phyloP scores from a whole-genome alignment of 106 monocot species.

The Dendrobium huoshanense region DNA sequence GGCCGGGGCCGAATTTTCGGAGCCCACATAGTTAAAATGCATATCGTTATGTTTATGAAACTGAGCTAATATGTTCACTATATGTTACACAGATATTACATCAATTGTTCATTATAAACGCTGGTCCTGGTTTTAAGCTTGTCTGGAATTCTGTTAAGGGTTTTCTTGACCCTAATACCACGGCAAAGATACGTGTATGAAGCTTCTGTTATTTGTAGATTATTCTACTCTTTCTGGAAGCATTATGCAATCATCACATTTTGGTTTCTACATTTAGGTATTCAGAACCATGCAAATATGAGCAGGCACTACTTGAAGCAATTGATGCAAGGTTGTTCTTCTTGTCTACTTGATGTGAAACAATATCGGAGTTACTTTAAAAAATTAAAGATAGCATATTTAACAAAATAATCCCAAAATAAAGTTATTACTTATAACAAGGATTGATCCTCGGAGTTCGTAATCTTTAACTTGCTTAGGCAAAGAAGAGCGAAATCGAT shows the following conservation, averaged over 20 bases:
- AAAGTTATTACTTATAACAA: no score
- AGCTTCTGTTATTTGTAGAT: background rate
- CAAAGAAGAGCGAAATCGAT: no score
- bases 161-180: constrained; percentile 66
- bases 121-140: constrained; percentile 62
- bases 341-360: no score
- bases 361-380: no score
- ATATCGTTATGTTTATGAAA: background rate
- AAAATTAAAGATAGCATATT: no score
- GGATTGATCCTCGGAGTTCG: no score
- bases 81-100: constrained; percentile 43
- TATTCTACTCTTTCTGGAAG: background rate
- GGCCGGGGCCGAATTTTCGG: no score
- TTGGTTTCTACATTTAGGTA: constrained; percentile 21
- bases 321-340: constrained; percentile 38
- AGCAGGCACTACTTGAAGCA: constrained; percentile 40
- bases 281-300: constrained; percentile 44
- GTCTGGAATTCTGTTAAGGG: constrained; percentile 69
- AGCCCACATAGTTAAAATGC: no score
- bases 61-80: background rate
- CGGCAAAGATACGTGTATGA: constrained; percentile 64
- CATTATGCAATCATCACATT: background rate
- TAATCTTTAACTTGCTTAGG: no score
- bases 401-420: no score
- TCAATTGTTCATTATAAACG: constrained; percentile 76